Evolutionary conservation across 2,329 filamentous ascomycete genomes (phyloP), one percentile per base, ranked within the genome.

Genomic region (Penicillium capsulatum): DNA sequence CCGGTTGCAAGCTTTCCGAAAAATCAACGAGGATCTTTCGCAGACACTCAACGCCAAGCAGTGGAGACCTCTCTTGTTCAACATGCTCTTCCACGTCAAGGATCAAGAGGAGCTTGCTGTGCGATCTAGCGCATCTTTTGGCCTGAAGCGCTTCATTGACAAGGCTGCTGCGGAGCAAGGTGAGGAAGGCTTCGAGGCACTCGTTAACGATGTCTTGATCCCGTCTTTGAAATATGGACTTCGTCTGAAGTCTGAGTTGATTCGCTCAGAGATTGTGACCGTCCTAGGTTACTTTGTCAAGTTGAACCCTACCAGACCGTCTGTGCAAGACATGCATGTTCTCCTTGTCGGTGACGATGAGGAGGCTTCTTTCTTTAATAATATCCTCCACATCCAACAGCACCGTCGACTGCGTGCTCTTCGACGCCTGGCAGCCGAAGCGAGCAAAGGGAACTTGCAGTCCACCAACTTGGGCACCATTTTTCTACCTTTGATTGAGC

Each of bases 101-200:
- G 80, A 91, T 48, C 83, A 88, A 39, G 88, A 95, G 47, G 92
- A 98, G 61, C 83, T 94, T 48, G 86, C 87, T 31, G 86, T 96
- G 34, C 71, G 95, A 41, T 73, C 78, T 2, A 96, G 91, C 60
- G 87, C 92, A 5, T 86, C 89, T 0, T 84, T 90, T 55, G 79
- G 80, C 4, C 68, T 98, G 27, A 85, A 84, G 54, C 77, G 82
- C 36, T 92, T 96, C 56, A 75, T 95, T 22, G 77, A 86, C 51
- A 74, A 77, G 33, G 74, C 75, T 2, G 69, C 68, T 15, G 58
- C 61, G 15, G 64, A 66, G 14, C 57, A 57, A 35, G 57, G 61
- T 10, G 64, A 68, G 24, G 70, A 70, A 31, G 64, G 68, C 4
- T 69, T 69, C 1, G 81, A 82, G 55, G 68, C 67, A 1, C 74